Percentiles rank a stretch among this genome's conserved stretches.
Conservation (phyloP, 2,329 filamentous ascomycete genomes). For the Talaromyces sp. region DNA sequence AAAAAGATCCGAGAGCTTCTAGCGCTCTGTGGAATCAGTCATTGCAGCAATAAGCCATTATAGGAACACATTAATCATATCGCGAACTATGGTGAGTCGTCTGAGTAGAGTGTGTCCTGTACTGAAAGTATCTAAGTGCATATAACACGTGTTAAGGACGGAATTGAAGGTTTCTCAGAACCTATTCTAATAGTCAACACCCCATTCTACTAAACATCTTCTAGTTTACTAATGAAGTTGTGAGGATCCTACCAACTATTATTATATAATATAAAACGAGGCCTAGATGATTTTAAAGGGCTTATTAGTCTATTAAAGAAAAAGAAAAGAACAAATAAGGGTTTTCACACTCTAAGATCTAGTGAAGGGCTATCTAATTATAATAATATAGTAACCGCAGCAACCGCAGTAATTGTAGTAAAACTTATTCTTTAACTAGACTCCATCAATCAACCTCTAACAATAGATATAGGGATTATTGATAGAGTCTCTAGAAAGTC, state of each 20-base stretch:
- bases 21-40: not conserved
- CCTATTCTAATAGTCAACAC: not conserved
- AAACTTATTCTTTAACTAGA: not conserved
- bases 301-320: not conserved
- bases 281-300: not conserved
- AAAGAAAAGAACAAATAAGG: not conserved
- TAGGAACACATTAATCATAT: conserved; percentile 6
- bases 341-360: not conserved
- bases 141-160: not conserved
- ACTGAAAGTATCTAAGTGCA: not conserved
- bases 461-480: not conserved
- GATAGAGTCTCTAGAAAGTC: not conserved
- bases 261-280: not conserved
- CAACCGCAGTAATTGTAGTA: not conserved
- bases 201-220: not conserved
- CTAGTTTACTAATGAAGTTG: no score
- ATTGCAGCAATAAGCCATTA: not conserved
- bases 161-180: not conserved
- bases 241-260: not conserved
- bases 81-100: not conserved
- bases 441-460: not conserved
- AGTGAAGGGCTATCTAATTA: no score
- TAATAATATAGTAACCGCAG: no score
- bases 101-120: no score
- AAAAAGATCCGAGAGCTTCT: conserved; percentile 4